Conservation (phyloP, 768 basidiomycete species). For the Rubroboletus satanas region DNA sequence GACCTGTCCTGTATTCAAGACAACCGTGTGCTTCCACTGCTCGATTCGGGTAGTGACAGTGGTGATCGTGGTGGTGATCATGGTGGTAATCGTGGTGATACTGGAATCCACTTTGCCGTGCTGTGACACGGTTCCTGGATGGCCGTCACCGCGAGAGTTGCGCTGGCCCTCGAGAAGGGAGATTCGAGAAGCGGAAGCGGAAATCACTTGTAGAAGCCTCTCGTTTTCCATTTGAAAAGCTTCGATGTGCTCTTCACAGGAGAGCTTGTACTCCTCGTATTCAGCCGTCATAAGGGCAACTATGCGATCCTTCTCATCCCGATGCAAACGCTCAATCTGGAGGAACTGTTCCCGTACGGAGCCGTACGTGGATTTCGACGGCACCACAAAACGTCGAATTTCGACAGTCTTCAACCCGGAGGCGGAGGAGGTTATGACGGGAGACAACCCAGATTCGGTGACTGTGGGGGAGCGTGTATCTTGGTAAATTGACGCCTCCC, state of each 20-base stretch:
- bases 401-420: not conserved
- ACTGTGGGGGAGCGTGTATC: not conserved
- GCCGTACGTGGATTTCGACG: not conserved
- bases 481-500: not conserved
- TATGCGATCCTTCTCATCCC: conserved; percentile 2
- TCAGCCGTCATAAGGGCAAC: not conserved
- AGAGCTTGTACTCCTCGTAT: not conserved
- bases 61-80: not conserved
- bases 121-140: not conserved
- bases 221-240: not conserved
- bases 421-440: not conserved
- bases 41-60: conserved; percentile 1
- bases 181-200: not conserved
- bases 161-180: not conserved
- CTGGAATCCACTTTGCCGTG: not conserved
- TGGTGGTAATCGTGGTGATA: not conserved
- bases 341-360: not conserved
- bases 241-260: not conserved
- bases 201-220: not conserved
- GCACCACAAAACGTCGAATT: not conserved
- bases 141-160: not conserved
- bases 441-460: not conserved
- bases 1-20: not conserved
- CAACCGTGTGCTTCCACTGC: not conserved
- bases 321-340: not conserved